These are phyloP conservation scores for Cucurbita argyrosperma DNA, from an alignment of 306 rosid genomes.

Conservation along the genomic window DNA sequence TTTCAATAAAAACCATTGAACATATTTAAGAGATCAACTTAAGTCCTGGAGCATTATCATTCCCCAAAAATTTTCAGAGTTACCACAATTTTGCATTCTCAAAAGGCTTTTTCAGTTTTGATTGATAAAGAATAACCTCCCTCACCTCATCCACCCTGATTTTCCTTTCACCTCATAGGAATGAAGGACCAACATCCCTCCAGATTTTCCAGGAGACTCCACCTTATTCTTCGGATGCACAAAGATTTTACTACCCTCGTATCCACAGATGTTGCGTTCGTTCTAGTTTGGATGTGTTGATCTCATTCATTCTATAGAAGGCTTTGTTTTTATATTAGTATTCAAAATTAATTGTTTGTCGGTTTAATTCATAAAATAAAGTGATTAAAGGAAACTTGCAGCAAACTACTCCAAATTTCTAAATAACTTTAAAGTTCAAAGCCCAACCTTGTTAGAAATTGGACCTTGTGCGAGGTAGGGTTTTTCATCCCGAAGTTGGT, in stretches of 20 bases:
- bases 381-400: background rate
- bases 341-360: background rate
- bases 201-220: background rate
- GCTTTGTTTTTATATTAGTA: background rate
- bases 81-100: background rate
- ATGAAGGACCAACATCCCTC: background rate
- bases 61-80: background rate
- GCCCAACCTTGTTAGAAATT: conserved; percentile 65
- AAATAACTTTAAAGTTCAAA: background rate
- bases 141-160: background rate
- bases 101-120: background rate
- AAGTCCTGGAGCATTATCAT: no score
- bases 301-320: background rate
- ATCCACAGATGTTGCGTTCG: background rate
- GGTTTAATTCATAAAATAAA: background rate
- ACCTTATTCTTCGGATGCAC: background rate
- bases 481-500: conserved; percentile 78
- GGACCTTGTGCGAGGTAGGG: conserved; percentile 93
- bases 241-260: background rate
- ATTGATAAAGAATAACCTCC: background rate
- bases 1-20: background rate
- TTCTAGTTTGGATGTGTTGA: background rate
- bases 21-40: background rate
- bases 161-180: background rate
- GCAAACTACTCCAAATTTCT: background rate